Base-by-base conservation (phyloP, 192 early-diverging fungal species). In the Pilobolus umbonatus region DNA sequence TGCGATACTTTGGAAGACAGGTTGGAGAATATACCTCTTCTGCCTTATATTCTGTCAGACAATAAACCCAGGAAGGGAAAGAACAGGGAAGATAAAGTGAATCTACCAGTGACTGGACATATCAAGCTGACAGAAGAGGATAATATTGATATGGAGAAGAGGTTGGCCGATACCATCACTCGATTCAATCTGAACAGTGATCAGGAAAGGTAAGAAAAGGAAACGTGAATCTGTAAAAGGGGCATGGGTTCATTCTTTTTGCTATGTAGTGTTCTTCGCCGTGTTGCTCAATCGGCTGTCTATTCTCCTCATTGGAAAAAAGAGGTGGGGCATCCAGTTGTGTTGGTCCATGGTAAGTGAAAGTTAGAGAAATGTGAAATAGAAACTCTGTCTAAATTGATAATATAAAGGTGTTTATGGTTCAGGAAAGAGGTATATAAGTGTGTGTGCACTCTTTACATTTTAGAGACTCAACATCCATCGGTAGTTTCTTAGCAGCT, bases 391-490 rank as follows among this genome's bases (percentile, higher is more conserved):
- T 15, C 8, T n/a, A n/a, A n/a, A n/a, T n/a, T n/a, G n/a, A 10
- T 15, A 39, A 22, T 50, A 71, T n/a, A n/a, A n/a, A n/a, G n/a
- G 77, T 54, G 79, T 81, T 3, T 87, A 86, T 67, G 87, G 87
- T 4, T 84, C 87, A 0, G 87, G 87, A n/a, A 89, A 89, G 67
- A 87, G 85, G 77, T 76, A 58, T 21, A 40, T 0, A 34, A 28
- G 6, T 24, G 22, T 11, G 4, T 5, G 10, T 38, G 9, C 15
- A 14, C 36, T n/a, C n/a, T 38, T 38, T 38, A 38, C 4, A 38
- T 38, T 38, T 12, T 12, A 12, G 15, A 12, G 15, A 1, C 10
- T 4, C 15, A 38, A 38, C 9, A 38, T 12, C 15, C 15, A 38
- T 38, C 9, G 42, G 9, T 28, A 79, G 78, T 66, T 86, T 77